Base-by-base conservation (phyloP, 179 eudicot species). In the Spinacia oleracea region DNA sequence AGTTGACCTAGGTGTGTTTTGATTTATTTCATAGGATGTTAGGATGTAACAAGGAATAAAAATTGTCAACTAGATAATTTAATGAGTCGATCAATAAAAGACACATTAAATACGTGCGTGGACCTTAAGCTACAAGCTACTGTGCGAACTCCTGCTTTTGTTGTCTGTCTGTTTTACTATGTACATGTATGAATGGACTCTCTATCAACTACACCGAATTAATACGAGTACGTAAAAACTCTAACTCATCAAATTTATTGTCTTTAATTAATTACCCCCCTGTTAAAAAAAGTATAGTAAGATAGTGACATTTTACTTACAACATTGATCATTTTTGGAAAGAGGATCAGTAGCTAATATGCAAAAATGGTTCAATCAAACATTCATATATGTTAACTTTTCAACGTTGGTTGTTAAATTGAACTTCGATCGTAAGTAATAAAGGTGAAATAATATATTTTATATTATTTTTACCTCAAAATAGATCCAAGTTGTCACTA, bases 71-170 rank as follows among this genome's bases (percentile, higher is more conserved):
- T n/a, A 10, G n/a, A 21, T 29, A 5, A 78, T 53, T 78, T 20
- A 70, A 69, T 78, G 75, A 18, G 10, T 16, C 64, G n/a, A 58
- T 20, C 46, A 32, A 77, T 34, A 68, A 68, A 58, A 2, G 2
- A 4, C 59, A 71, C 31, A 23, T 70, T 71, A 78, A 59, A 59
- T 27, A 43, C 60, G 10, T 78, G 81, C 81, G 71, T 70, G 76
- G 76, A 78, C 48, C 60, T 71, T 38, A 70, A 29, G 76, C 81
- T 78, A 78, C 75, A 78, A 32, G 38, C 34, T 43, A 78, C 76
- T 68, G 70, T 78, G 50, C 60, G 56, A 78, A 29, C 60, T 70
- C 70, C 18, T 58, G 38, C 78, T 71, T 21, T 71, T 71, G 31
- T 34, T 70, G 76, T 71, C 70, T 53, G 58, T 42, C 48, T 71